These are phyloP conservation scores for Pyropia haitanensis DNA, from an alignment of 23 red algal genomes.

Conservation along the genomic window DNA sequence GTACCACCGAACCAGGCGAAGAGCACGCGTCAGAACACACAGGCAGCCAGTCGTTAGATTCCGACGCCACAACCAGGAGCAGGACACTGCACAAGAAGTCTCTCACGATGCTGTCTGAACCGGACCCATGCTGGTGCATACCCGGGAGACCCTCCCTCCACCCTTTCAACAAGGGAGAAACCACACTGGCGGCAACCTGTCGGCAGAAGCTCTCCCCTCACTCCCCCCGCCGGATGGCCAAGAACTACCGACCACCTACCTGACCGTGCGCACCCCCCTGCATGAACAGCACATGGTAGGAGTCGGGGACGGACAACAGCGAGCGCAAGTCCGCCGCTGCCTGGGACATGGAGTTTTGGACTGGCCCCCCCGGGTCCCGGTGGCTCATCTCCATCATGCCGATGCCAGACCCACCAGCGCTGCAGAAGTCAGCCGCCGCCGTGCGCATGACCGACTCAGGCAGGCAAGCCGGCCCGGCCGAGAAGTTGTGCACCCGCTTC, in stretches of 20 bases:
- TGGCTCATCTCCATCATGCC: conserved; percentile 56
- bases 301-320: conserved; percentile 27
- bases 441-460: conserved; percentile 41
- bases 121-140: no score
- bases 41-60: no score
- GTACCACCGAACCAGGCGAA: no score
- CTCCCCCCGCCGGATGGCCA: no score
- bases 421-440: conserved; percentile 31
- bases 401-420: conserved; percentile 24
- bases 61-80: no score
- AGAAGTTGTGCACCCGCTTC: conserved; percentile 17
- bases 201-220: no score
- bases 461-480: conserved; percentile 34
- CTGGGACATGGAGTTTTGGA: conserved; percentile 46
- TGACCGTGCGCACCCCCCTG: conserved; percentile 48
- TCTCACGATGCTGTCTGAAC: no score
- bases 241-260: neutral
- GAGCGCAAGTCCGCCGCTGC: conserved; percentile 24
- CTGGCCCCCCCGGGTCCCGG: conserved; percentile 28
- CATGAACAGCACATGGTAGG: conserved; percentile 38
- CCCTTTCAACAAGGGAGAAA: no score
- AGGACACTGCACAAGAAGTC: no score
- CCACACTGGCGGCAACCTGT: no score
- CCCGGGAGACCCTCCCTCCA: no score
- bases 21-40: no score